Evolutionary conservation across 2,329 filamentous ascomycete species (phyloP).

Genomic region (Cyphellophora europaea): DNA sequence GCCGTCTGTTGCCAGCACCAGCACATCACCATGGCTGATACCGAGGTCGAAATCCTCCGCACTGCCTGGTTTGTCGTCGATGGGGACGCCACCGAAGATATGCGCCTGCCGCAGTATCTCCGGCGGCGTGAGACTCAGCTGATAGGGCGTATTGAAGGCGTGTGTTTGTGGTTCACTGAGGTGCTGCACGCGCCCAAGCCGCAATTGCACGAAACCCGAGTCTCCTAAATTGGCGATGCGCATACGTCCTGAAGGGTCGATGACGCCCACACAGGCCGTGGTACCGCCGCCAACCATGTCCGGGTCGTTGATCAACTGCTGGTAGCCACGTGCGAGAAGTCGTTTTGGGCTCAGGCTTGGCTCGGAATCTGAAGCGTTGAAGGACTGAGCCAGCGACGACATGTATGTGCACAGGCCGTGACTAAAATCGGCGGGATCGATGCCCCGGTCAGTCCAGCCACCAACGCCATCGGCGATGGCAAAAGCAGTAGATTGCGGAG

Average conservation of each 20-base stretch:
- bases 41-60: slow-evolving; percentile 68
- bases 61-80: slow-evolving; percentile 76
- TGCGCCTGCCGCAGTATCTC: slow-evolving; percentile 69
- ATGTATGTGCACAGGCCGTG: slow-evolving; percentile 91
- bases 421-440: slow-evolving; percentile 92
- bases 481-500: slow-evolving; percentile 61
- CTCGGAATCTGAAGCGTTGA: slow-evolving; percentile 26
- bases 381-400: slow-evolving; percentile 62
- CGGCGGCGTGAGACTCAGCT: slow-evolving; percentile 79
- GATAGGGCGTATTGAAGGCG: slow-evolving; percentile 94
- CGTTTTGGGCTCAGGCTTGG: slow-evolving; percentile 48
- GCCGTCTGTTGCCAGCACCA: slow-evolving; percentile 91
- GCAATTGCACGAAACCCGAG: slow-evolving; percentile 82
- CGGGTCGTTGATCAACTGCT: slow-evolving; percentile 66
- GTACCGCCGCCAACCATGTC: slow-evolving; percentile 74
- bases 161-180: slow-evolving; percentile 84
- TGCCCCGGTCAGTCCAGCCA: slow-evolving; percentile 84
- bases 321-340: slow-evolving; percentile 76
- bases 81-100: slow-evolving; percentile 71
- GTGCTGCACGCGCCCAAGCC: slow-evolving; percentile 74
- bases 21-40: slow-evolving; percentile 80
- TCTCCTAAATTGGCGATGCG: slow-evolving; percentile 93
- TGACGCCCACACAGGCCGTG: slow-evolving; percentile 82
- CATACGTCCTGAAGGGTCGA: slow-evolving; percentile 60
- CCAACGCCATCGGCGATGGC: slow-evolving; percentile 92